A percentile compares a stretch with the other conserved stretches of the same genome.
These are phyloP conservation scores for Tubosaeta brunneosetosa DNA, from an alignment of 768 basidiomycete species.

Conservation along the genomic window DNA sequence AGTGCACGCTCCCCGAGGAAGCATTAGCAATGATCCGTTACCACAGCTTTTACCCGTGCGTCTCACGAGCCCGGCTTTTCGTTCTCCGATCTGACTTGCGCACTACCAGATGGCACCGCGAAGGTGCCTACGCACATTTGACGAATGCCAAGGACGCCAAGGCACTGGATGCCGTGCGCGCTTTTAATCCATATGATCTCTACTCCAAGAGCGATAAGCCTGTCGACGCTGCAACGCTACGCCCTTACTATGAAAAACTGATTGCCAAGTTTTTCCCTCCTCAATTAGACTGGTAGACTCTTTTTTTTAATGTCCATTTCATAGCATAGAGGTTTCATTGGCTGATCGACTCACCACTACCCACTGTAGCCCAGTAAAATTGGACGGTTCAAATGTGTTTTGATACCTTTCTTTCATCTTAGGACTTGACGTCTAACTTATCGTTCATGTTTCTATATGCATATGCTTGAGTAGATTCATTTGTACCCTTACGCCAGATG, in stretches of 20 bases:
- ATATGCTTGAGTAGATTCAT: conserved; percentile 3
- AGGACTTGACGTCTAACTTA: conserved; percentile 12
- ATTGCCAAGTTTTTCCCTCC: conserved; percentile 86
- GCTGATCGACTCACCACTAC: conserved; percentile 1
- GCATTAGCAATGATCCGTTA: conserved; percentile 90
- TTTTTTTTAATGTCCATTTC: background rate
- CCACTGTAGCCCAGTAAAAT: conserved; percentile 1
- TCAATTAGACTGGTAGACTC: conserved; percentile 68
- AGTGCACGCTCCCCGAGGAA: conserved; percentile 74
- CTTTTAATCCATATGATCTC: conserved; percentile 93
- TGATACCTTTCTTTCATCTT: background rate
- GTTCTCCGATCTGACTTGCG: background rate
- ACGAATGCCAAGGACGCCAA: conserved; percentile 64
- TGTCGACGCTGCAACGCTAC: conserved; percentile 55
- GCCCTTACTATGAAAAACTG: conserved; percentile 78
- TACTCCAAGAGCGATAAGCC: conserved; percentile 85
- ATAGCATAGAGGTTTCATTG: conserved; percentile 6
- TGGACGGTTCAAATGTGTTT: background rate
- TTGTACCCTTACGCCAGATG: background rate
- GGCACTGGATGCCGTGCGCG: conserved; percentile 67
- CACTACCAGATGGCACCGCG: conserved; percentile 70
- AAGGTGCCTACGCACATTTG: conserved; percentile 78
- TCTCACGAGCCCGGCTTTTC: background rate
- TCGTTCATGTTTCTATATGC: conserved; percentile 4
- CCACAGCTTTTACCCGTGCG: conserved; percentile 88